Evolutionary conservation across 192 early-diverging fungal genomes (phyloP), one percentile per base, ranked within the genome.

Genomic region (Chytriomyces sp.): DNA sequence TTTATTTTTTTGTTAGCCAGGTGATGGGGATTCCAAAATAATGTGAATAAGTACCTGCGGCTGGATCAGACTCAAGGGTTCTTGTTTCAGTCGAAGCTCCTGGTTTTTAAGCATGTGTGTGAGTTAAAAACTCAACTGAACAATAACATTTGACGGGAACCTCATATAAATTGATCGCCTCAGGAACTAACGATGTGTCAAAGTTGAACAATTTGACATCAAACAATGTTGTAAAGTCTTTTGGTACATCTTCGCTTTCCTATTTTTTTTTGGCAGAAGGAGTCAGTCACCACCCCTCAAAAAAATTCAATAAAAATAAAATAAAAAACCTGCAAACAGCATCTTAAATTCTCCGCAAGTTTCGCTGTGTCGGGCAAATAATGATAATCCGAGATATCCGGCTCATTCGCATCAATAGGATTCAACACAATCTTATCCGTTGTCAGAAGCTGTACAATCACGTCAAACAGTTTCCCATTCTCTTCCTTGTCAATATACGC

Each of bases 301-400:
- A 26, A 20, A 82, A 26, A 20, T n/a, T n/a, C n/a, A 73, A 80
- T 11, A 64, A 11, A 24, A 57, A 9, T 1, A 43, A 47, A 62
- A 1, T n/a, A 26, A 45, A 64, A 26, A 64, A 86, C 84, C 79
- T 89, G 88, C 70, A 91, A 72, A 62, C 89, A 90, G 8, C 83
- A 82, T 28, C 88, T 64, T 5, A 88, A 67, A 26, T 76, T 85
- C 45, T 89, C 81, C 3, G 89, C 77, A 13, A 91, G 79, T 43
- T 79, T 69, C 1, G 85, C 75, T 5, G 85, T 86, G 16, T 85
- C 84, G 2, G 89, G 89, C 5, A 90, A 64, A 73, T 89, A 90
- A 78, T 90, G 89, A 64, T 89, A 90, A 69, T 91, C 89, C n/a
- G 86, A 82, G 43, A 91, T 83, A 69, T 91, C 89, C 7, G 89